A percentile compares a stretch with the other conserved stretches of the same genome.
phyloP scores from a whole-genome alignment of 768 basidiomycete species.

The Boletus insuetus region DNA sequence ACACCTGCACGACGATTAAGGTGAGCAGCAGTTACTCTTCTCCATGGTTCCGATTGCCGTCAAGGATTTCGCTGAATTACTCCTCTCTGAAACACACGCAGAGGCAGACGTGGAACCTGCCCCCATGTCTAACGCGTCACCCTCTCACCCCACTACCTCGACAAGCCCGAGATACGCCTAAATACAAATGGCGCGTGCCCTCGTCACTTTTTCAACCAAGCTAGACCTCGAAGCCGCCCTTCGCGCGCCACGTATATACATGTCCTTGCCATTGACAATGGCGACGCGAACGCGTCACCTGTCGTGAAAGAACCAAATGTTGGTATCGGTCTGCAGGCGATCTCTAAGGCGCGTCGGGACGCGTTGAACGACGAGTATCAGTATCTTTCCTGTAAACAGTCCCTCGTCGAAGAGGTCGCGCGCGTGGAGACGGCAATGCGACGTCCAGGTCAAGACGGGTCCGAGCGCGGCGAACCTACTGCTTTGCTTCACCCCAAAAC shows the following conservation, averaged over 20 bases:
- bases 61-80: conserved; percentile 40
- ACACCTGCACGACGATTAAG: no score
- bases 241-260: background rate
- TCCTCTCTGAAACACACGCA: conserved; percentile 12
- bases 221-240: conserved; percentile 44
- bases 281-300: background rate
- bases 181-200: conserved; percentile 78
- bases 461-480: background rate
- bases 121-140: conserved; percentile 49
- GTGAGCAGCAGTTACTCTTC: no score
- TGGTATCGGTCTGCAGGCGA: conserved; percentile 47
- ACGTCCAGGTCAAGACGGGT: background rate
- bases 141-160: conserved; percentile 63
- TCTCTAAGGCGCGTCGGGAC: conserved; percentile 62
- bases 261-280: background rate
- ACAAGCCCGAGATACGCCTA: conserved; percentile 53
- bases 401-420: no score
- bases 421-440: no score
- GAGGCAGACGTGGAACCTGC: background rate
- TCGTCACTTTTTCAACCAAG: conserved; percentile 50
- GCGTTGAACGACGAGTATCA: conserved; percentile 61
- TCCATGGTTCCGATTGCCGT: no score
- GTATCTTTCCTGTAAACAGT: conserved; percentile 61
- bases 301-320: conserved; percentile 42
- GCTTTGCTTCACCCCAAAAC: background rate